Conservation (phyloP, 73 alveolate species). For the Paraurostyla sp. region DNA sequence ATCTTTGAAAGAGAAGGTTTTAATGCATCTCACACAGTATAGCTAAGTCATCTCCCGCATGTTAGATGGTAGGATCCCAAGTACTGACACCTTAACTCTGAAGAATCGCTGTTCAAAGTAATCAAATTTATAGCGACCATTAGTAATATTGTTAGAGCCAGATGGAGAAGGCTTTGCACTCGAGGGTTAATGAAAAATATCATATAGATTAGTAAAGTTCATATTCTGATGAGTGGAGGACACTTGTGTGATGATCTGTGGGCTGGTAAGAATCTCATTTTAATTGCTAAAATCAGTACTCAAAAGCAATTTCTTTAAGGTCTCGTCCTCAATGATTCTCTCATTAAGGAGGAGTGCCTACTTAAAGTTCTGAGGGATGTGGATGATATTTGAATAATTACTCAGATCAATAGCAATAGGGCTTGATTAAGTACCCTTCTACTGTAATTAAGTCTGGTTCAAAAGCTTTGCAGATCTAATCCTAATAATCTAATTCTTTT, state of each 20-base stretch:
- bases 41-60: conserved; percentile 35
- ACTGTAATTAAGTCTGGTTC: neutral
- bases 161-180: no score
- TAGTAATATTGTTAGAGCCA: no score
- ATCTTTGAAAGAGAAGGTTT: conserved; percentile 45
- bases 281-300: neutral
- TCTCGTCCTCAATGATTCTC: conserved; percentile 56
- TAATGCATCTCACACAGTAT: conserved; percentile 8
- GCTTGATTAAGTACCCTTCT: neutral
- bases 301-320: conserved; percentile 1
- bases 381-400: conserved; percentile 9
- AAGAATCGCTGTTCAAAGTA: neutral
- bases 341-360: conserved; percentile 46
- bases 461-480: conserved; percentile 6
- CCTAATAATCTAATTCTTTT: conserved; percentile 23
- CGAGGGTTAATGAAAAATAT: conserved; percentile 1
- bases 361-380: conserved; percentile 21
- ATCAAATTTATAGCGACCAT: no score
- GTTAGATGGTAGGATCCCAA: conserved; percentile 32
- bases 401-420: neutral
- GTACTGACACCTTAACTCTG: conserved; percentile 11
- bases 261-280: neutral
- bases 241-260: neutral
- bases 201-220: neutral
- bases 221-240: neutral